These are phyloP conservation scores for Wickerhamomyces mucosus DNA, from an alignment of 805 yeast genomes.

Conservation along the genomic window DNA sequence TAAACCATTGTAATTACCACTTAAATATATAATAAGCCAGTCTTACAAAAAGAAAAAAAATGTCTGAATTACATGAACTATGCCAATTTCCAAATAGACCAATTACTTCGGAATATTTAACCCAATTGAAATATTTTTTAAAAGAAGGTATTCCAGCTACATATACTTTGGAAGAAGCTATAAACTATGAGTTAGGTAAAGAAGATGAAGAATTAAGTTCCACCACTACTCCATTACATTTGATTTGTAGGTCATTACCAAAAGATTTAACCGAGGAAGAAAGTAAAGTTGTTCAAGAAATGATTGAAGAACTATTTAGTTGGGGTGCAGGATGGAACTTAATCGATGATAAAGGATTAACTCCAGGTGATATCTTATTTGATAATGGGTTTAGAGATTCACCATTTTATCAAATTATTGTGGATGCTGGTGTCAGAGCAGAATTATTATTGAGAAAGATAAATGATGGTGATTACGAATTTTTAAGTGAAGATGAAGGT, in stretches of 20 bases:
- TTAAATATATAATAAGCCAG: too few species aligned
- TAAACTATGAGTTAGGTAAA: slow-evolving; percentile 38
- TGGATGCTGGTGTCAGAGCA: slow-evolving; percentile 86
- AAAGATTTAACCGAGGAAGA: slow-evolving; percentile 31
- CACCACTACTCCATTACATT: slow-evolving; percentile 76
- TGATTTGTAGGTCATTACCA: slow-evolving; percentile 47
- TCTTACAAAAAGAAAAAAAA: too few species aligned
- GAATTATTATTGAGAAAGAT: slow-evolving; percentile 72
- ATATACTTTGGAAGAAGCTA: slow-evolving; percentile 70
- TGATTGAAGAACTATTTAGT: slow-evolving; percentile 62
- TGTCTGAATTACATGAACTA: slow-evolving; percentile 69
- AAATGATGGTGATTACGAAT: slow-evolving; percentile 51
- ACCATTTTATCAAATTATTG: slow-evolving; percentile 38
- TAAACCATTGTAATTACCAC: too few species aligned
- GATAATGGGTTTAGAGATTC: slow-evolving; percentile 36
- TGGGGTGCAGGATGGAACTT: slow-evolving; percentile 93
- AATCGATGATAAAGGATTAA: slow-evolving; percentile 57
- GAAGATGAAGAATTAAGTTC: slow-evolving; percentile 28
- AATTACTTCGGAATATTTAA: slow-evolving; percentile 33
- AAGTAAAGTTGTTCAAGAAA: slow-evolving; percentile 32
- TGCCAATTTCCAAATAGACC: slow-evolving; percentile 46
- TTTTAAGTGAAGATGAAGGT: slow-evolving; percentile 31
- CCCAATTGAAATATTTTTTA: slow-evolving; percentile 35
- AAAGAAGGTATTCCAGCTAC: slow-evolving; percentile 72
- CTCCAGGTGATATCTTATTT: slow-evolving; percentile 77